Percentiles rank a stretch among this genome's conserved stretches.
phyloP scores from a whole-genome alignment of 805 yeast genomes.

The Wickerhamomyces bisporus region DNA sequence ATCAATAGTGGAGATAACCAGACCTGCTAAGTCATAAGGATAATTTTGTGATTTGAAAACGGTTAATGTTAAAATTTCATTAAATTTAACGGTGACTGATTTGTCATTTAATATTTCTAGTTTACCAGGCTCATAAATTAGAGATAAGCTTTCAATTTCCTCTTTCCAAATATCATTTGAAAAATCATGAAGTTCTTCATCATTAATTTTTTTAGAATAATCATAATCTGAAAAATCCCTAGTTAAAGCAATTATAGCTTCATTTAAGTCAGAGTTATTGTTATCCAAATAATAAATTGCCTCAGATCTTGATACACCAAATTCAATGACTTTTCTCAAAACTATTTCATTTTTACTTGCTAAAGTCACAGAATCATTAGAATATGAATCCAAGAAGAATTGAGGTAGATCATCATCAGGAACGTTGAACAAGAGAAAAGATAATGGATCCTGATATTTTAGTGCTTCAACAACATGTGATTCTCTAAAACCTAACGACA shows the following conservation, averaged over 20 bases:
- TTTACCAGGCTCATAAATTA: conserved; percentile 43
- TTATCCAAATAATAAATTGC: conserved; percentile 43
- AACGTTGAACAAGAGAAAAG: conserved; percentile 67
- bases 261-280: conserved; percentile 39
- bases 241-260: conserved; percentile 48
- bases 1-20: conserved; percentile 43
- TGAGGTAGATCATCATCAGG: conserved; percentile 93
- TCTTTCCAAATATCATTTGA: conserved; percentile 56
- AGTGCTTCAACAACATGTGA: conserved; percentile 71
- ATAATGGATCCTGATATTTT: conserved; percentile 43
- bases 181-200: conserved; percentile 4
- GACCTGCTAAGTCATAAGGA: conserved; percentile 68
- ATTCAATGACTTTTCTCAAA: conserved; percentile 50
- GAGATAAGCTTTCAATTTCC: conserved; percentile 63
- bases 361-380: conserved; percentile 40
- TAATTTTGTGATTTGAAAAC: conserved; percentile 48
- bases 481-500: conserved; percentile 58
- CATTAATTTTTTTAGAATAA: conserved; percentile 5
- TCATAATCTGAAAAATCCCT: conserved; percentile 27
- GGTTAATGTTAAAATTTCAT: conserved; percentile 26
- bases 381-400: conserved; percentile 46
- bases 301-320: conserved; percentile 69
- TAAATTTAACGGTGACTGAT: conserved; percentile 13
- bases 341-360: conserved; percentile 51
- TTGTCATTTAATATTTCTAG: conserved; percentile 25